These are phyloP conservation scores for Trifolium pratense DNA, from an alignment of 306 rosid genomes.

Conservation along the genomic window DNA sequence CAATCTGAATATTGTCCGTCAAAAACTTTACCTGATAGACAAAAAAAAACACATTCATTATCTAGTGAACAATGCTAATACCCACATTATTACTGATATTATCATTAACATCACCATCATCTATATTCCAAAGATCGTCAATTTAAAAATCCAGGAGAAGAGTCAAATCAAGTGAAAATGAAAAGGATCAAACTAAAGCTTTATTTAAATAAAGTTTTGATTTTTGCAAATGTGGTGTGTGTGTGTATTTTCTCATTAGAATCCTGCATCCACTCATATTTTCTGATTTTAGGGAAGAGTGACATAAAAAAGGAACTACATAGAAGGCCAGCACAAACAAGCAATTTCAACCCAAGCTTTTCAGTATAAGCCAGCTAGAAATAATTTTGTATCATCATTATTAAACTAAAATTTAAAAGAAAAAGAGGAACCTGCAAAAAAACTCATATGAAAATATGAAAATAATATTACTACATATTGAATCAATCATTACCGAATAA, in stretches of 20 bases:
- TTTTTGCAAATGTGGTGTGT: not conserved
- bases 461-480: not conserved
- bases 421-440: not conserved
- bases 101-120: not conserved
- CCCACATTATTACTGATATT: not conserved
- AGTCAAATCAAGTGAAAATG: not conserved
- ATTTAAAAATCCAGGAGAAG: not conserved
- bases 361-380: not conserved
- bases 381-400: not conserved
- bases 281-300: not conserved
- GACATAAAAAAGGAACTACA: not conserved
- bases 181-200: not conserved
- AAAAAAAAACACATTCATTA: not conserved
- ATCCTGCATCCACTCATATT: not conserved
- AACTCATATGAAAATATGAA: too few relatives aligned
- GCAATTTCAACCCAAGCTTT: not conserved
- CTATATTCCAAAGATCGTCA: not conserved
- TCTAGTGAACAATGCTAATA: not conserved
- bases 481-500: not conserved
- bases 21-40: constrained; percentile 57
- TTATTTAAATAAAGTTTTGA: not conserved
- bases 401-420: not conserved
- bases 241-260: not conserved
- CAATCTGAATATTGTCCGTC: constrained; percentile 71
- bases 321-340: not conserved